phyloP scores from a whole-genome alignment of 805 yeast genomes.

The Pichia paraexigua region DNA sequence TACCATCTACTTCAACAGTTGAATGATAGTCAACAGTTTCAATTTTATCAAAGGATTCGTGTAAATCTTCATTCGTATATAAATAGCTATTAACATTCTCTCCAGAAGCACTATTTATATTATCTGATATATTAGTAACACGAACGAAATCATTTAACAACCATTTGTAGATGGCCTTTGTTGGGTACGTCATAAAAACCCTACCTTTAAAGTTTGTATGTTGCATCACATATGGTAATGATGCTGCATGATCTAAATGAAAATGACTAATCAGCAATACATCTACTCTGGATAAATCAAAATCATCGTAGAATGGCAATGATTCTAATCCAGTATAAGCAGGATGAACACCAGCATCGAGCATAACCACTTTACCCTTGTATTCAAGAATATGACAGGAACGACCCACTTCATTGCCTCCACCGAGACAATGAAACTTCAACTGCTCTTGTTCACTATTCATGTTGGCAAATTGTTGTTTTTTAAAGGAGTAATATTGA shows the following conservation, averaged over 20 bases:
- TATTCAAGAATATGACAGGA: slow-evolving; percentile 90
- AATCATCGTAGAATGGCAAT: slow-evolving; percentile 92
- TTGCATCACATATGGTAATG: slow-evolving; percentile 96
- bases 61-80: slow-evolving; percentile 85
- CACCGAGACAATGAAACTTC: slow-evolving; percentile 85
- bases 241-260: slow-evolving; percentile 97
- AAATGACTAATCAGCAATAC: slow-evolving; percentile 85
- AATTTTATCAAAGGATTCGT: slow-evolving; percentile 78
- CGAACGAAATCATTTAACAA: slow-evolving; percentile 86
- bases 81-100: slow-evolving; percentile 37
- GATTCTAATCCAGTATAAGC: slow-evolving; percentile 86
- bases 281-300: slow-evolving; percentile 82
- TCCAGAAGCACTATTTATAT: slow-evolving; percentile 35
- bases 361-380: slow-evolving; percentile 91
- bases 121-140: slow-evolving; percentile 59
- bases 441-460: slow-evolving; percentile 28
- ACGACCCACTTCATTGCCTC: slow-evolving; percentile 97
- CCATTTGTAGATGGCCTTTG: slow-evolving; percentile 97
- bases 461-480: background rate
- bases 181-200: slow-evolving; percentile 98
- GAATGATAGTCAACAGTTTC: slow-evolving; percentile 96
- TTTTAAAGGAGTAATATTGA: no score
- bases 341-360: slow-evolving; percentile 98
- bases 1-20: slow-evolving; percentile 89
- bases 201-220: slow-evolving; percentile 91